A percentile compares a stretch with the other conserved stretches of the same genome.
Evolutionary conservation across 169 alveolate species (phyloP).

Genomic region (Eimeria acervulina): DNA sequence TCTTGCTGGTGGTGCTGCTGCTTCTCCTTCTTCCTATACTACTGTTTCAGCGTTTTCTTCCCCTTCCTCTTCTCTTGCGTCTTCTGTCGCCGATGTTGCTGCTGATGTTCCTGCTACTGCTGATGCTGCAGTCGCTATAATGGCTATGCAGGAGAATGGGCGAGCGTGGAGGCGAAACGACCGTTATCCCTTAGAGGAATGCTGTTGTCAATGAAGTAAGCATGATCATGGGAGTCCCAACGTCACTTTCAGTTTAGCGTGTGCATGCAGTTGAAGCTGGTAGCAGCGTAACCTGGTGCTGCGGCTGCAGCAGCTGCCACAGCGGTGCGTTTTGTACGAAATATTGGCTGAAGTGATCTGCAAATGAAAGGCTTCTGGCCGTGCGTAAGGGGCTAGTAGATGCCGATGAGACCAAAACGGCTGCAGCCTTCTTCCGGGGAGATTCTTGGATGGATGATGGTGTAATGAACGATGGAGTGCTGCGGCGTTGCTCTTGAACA

Average conservation of each 20-base stretch:
- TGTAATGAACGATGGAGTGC: not conserved
- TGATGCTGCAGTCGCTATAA: not conserved
- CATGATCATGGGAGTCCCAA: not conserved
- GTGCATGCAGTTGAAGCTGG: not conserved
- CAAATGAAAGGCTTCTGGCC: not conserved
- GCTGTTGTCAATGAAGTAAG: not conserved
- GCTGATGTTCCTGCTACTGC: conserved; percentile 1
- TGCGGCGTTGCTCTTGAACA: conserved; percentile 14
- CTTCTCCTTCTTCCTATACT: not conserved
- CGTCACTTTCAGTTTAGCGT: not conserved
- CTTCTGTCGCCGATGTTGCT: not conserved
- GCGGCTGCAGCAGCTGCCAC: not conserved
- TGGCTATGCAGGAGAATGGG: not conserved
- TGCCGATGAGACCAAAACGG: not conserved
- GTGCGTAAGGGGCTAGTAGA: not conserved
- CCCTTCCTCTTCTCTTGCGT: too few species aligned
- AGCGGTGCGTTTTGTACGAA: not conserved
- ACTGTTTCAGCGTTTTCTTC: too few species aligned
- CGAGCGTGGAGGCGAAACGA: not conserved
- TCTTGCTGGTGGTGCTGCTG: not conserved
- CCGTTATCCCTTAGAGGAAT: not conserved
- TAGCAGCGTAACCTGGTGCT: not conserved
- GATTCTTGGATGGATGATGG: not conserved
- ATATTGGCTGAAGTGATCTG: not conserved
- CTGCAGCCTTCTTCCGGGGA: not conserved